phyloP scores from a whole-genome alignment of 1,139 yeast species.

The Kurtzmaniella quercitrusa region DNA sequence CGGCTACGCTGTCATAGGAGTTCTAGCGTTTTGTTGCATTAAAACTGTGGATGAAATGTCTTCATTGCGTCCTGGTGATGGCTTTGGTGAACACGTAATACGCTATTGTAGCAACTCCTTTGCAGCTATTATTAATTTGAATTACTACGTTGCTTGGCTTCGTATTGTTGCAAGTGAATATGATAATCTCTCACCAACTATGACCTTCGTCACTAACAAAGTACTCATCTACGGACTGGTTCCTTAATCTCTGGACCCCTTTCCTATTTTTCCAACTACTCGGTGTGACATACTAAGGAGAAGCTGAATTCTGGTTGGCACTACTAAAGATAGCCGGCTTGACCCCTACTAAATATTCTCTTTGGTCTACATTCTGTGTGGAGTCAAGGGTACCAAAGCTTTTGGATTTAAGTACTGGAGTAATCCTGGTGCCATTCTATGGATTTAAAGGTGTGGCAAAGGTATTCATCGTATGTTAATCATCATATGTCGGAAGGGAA shows the following conservation, averaged over 20 bases:
- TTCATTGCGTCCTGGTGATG: too few species aligned
- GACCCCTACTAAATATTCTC: slow-evolving; percentile 14
- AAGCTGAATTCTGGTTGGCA: slow-evolving; percentile 13
- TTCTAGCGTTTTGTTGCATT: too few species aligned
- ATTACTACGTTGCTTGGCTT: slow-evolving; percentile 5
- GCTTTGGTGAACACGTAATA: too few species aligned
- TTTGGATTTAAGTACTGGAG: slow-evolving; percentile 17
- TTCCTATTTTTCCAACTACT: too few species aligned
- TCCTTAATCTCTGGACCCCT: too few species aligned
- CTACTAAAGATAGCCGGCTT: slow-evolving; percentile 14
- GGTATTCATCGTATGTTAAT: background rate
- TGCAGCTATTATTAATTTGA: too few species aligned
- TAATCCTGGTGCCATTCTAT: slow-evolving; percentile 8
- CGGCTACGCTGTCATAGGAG: too few species aligned
- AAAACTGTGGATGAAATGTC: too few species aligned
- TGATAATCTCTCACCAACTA: slow-evolving; percentile 12
- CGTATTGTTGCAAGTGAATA: slow-evolving; percentile 17
- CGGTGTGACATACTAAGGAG: too few species aligned
- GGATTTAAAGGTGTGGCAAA: slow-evolving; percentile 12
- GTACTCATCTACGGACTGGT: too few species aligned
- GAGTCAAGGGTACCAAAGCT: slow-evolving; percentile 15
- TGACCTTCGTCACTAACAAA: too few species aligned
- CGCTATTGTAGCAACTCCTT: too few species aligned
- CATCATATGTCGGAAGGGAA: slow-evolving; percentile 17
- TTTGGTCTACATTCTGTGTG: slow-evolving; percentile 15